Evolutionary conservation across 805 yeast species (phyloP).

Genomic region (Millerozyma acaciae): DNA sequence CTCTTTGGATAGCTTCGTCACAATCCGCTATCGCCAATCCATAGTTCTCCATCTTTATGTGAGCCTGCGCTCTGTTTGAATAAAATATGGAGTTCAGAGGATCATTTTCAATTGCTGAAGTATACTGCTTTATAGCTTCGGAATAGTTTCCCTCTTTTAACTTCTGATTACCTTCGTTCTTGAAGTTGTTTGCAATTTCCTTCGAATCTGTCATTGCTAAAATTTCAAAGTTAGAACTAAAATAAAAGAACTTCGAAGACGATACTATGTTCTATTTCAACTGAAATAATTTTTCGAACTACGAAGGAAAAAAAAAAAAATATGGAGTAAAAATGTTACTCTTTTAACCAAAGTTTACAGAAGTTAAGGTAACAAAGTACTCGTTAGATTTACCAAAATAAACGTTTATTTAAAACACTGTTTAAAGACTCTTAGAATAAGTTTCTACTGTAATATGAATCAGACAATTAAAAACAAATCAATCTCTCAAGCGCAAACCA

Average conservation of each 20-base stretch:
- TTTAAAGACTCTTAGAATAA: not conserved
- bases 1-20: conserved; percentile 61
- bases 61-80: conserved; percentile 88
- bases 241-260: too few relatives aligned
- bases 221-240: not conserved
- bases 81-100: conserved; percentile 57
- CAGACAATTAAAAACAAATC: conserved; percentile 1
- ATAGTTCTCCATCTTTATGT: conserved; percentile 79
- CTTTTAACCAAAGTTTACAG: not conserved
- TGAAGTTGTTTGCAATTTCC: conserved; percentile 46
- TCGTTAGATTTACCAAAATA: not conserved
- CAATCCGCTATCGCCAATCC: conserved; percentile 85
- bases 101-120: conserved; percentile 69
- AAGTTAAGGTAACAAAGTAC: not conserved
- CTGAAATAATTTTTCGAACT: too few relatives aligned
- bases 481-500: conserved; percentile 61
- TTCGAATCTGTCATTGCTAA: conserved; percentile 9
- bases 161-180: conserved; percentile 69
- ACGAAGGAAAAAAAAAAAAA: too few relatives aligned
- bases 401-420: not conserved
- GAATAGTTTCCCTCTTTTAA: conserved; percentile 63
- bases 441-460: not conserved
- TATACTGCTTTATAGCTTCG: conserved; percentile 66
- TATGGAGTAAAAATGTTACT: too few relatives aligned
- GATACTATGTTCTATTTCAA: too few relatives aligned